phyloP scores from a whole-genome alignment of 805 yeast genomes.

The Metschnikowia matae region DNA sequence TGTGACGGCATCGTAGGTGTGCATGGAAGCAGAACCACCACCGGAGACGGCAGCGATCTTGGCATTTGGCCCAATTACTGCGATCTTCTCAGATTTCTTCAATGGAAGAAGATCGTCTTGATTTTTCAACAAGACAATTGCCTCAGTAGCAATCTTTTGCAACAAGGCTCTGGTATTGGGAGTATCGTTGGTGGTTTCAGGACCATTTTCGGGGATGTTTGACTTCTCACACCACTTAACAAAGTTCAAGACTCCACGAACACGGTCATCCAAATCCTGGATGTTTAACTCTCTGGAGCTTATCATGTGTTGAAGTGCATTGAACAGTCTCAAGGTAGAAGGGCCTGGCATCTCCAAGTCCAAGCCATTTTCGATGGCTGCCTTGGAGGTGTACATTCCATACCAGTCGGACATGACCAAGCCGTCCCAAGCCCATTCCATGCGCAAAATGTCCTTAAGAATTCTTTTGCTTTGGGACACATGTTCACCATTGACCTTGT shows the following conservation, averaged over 20 bases:
- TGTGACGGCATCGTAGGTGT: slow-evolving; percentile 44
- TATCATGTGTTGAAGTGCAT: slow-evolving; percentile 22
- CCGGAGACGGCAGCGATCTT: slow-evolving; percentile 49
- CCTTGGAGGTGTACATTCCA: slow-evolving; percentile 27
- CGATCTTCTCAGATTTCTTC: slow-evolving; percentile 34
- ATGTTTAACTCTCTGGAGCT: slow-evolving; percentile 24
- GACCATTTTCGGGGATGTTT: slow-evolving; percentile 21
- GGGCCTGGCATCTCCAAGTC: slow-evolving; percentile 38
- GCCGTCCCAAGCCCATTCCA: slow-evolving; percentile 34
- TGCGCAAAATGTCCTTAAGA: slow-evolving; percentile 23
- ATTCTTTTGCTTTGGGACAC: slow-evolving; percentile 23
- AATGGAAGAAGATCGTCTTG: slow-evolving; percentile 47
- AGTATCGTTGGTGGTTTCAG: slow-evolving; percentile 23
- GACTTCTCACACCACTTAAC: slow-evolving; percentile 22
- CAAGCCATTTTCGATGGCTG: slow-evolving; percentile 26
- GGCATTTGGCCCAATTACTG: slow-evolving; percentile 61
- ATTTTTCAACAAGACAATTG: slow-evolving; percentile 56
- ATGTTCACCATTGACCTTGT: slow-evolving; percentile 30
- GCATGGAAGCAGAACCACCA: slow-evolving; percentile 59
- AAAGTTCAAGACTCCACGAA: slow-evolving; percentile 24
- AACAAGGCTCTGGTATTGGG: slow-evolving; percentile 21
- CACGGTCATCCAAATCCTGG: slow-evolving; percentile 26
- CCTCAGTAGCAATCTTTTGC: slow-evolving; percentile 32
- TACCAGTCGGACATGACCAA: slow-evolving; percentile 33
- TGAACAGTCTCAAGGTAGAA: slow-evolving; percentile 19